phyloP scores from a whole-genome alignment of 768 basidiomycete species.

The Rhodotorula diobovata region DNA sequence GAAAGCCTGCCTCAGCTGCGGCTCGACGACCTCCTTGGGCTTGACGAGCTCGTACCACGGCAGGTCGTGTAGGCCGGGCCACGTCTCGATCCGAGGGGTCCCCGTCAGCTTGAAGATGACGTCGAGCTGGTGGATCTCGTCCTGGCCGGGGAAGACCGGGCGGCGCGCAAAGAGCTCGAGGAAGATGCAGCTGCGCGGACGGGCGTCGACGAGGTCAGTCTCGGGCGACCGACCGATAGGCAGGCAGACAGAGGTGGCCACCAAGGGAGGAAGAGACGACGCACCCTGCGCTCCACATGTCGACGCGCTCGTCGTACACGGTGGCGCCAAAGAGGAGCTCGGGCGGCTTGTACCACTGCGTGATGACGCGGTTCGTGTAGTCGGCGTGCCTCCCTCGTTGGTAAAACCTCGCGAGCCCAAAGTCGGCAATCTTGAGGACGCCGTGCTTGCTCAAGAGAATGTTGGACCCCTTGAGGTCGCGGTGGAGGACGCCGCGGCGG shows the following conservation, averaged over 20 bases:
- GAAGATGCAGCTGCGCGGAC: constrained; percentile 84
- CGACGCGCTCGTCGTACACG: constrained; percentile 92
- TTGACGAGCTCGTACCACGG: constrained; percentile 99
- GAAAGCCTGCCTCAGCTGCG: constrained; percentile 74
- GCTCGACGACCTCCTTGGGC: constrained; percentile 69
- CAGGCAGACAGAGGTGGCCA: too few relatives aligned
- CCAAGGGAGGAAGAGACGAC: constrained; percentile 95
- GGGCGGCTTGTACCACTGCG: constrained; percentile 95
- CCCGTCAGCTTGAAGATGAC: constrained; percentile 87
- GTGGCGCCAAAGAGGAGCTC: constrained; percentile 93
- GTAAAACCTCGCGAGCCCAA: constrained; percentile 94
- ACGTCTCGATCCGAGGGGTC: constrained; percentile 59
- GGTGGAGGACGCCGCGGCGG: constrained; percentile 90
- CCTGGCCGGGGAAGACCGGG: constrained; percentile 95
- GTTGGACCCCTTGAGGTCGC: constrained; percentile 98
- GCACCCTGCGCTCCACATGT: constrained; percentile 99
- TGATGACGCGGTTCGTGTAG: constrained; percentile 99
- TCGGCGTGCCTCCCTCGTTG: constrained; percentile 82
- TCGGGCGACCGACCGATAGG: too few relatives aligned
- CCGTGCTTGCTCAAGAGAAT: constrained; percentile 87
- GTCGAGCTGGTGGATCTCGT: constrained; percentile 95
- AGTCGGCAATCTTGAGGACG: constrained; percentile 92
- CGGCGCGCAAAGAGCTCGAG: constrained; percentile 92
- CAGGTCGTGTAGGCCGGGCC: constrained; percentile 73
- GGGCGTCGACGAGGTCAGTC: constrained; percentile 45